Conservation (phyloP, 768 basidiomycete species). For the Gymnopilus dilepis region DNA sequence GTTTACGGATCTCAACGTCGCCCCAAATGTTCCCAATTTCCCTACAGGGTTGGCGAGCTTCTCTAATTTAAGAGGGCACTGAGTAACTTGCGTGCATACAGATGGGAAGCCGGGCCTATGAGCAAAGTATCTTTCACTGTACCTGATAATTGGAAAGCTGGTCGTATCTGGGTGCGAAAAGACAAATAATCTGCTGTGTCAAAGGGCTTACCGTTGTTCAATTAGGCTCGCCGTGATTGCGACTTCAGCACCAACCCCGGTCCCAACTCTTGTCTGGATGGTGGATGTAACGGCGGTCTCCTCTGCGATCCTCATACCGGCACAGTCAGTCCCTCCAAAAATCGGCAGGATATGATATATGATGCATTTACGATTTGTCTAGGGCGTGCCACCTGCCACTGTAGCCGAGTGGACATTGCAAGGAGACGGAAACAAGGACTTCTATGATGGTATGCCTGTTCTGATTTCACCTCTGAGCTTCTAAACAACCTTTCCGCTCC, state of each 20-base stretch:
- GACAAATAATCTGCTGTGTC: not conserved
- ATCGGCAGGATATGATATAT: not conserved
- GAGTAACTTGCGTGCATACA: slow-evolving; percentile 10
- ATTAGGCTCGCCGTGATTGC: slow-evolving; percentile 67
- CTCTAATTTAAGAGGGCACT: not conserved
- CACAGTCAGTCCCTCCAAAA: slow-evolving; percentile 39
- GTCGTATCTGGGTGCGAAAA: slow-evolving; percentile 54
- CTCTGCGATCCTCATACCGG: slow-evolving; percentile 56
- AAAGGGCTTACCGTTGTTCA: not conserved
- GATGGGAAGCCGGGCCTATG: slow-evolving; percentile 46
- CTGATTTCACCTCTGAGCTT: not conserved
- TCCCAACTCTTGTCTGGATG: slow-evolving; percentile 65
- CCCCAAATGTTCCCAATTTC: slow-evolving; percentile 46
- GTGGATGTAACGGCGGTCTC: slow-evolving; percentile 75
- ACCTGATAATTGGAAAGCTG: slow-evolving; percentile 68
- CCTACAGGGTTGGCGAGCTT: slow-evolving; percentile 46
- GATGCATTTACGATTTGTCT: slow-evolving; percentile 2
- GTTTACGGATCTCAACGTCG: slow-evolving; percentile 64
- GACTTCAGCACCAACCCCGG: slow-evolving; percentile 58
- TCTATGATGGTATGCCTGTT: slow-evolving; percentile 57
- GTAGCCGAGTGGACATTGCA: slow-evolving; percentile 73
- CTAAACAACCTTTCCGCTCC: not conserved
- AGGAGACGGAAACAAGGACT: slow-evolving; percentile 49
- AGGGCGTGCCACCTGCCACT: slow-evolving; percentile 71
- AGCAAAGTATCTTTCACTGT: slow-evolving; percentile 54